Base-by-base conservation (phyloP, 331 rosid species). In the Saraca asoca region DNA sequence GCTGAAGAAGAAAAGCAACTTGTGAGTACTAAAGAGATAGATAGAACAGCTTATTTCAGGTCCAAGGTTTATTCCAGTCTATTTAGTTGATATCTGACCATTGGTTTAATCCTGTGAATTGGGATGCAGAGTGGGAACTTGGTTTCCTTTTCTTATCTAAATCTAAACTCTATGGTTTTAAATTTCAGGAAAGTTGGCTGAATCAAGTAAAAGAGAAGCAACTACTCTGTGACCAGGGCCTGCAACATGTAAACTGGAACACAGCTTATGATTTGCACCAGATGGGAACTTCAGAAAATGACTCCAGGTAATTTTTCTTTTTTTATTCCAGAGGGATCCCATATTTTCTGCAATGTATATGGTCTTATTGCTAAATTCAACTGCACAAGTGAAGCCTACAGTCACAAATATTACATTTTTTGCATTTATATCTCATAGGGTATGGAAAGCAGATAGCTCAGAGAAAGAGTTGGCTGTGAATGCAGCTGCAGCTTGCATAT, bases 401-500 rank as follows among this genome's bases (percentile, higher is more conserved):
- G 16, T 56, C 38, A 55, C 45, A 9, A 34, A 59, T 51, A 12
- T 68, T 29, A 68, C 59, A 4, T 39, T 66, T 56, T 54, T 38
- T 6, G 12, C 38, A 48, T 48, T 10, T 8, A 7, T 19, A 20
- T 39, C 29, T 55, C 81, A 77, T 86, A 89, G 96, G 58, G 45
- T 74, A 66, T 65, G 62, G 14, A 58, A 49, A 75, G 35, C 61
- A 73, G 85, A 80, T 72, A 65, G 73, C 81, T 78, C 94, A 3
- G 90, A 88, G 69, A 88, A 82, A 64, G 96, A 84, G 79, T 66
- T 90, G 63, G 89, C 99, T 2, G 84, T 94, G n/a, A 87, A 82
- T 68, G 99, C 99, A 44, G 97, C 99, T 43, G 97, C 99, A 39
- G 97, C 99, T 73, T 86, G 97, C 44, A 90, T 94, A 70, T 94